Evolutionary conservation across 352 stramenopile species (phyloP).

Genomic region (Labyrinthula sp.): DNA sequence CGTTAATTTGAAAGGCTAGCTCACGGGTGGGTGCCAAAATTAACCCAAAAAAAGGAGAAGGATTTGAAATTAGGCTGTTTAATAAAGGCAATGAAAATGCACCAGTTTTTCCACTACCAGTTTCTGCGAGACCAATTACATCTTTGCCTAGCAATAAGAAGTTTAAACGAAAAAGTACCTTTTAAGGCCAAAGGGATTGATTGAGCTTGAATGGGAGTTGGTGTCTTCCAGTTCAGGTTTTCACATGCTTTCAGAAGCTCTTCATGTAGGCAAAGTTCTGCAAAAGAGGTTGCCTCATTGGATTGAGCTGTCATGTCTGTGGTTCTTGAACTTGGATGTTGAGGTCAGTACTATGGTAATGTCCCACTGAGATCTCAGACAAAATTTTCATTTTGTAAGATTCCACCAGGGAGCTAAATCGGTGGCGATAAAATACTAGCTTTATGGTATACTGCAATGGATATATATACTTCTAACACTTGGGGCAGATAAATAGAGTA

Average conservation of each 20-base stretch:
- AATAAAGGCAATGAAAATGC: slow-evolving; percentile 79
- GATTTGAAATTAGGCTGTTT: slow-evolving; percentile 63
- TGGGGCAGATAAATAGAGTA: too few species aligned
- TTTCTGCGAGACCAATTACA: slow-evolving; percentile 87
- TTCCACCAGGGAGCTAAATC: too few species aligned
- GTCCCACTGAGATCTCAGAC: too few species aligned
- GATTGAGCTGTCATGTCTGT: too few species aligned
- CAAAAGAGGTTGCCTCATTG: too few species aligned
- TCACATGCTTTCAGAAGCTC: slow-evolving; percentile 67
- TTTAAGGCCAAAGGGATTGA: slow-evolving; percentile 72
- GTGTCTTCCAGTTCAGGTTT: slow-evolving; percentile 67
- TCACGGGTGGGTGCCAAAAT: slow-evolving; percentile 76
- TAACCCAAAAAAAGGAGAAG: slow-evolving; percentile 55
- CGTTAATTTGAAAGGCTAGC: slow-evolving; percentile 80
- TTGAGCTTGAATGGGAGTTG: slow-evolving; percentile 80
- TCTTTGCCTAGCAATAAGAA: slow-evolving; percentile 72
- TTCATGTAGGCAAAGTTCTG: slow-evolving; percentile 48
- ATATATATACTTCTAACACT: too few species aligned
- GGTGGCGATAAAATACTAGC: too few species aligned
- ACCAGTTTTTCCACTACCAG: slow-evolving; percentile 74
- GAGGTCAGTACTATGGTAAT: too few species aligned
- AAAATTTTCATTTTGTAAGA: too few species aligned
- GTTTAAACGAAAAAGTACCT: too few species aligned
- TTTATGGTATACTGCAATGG: too few species aligned
- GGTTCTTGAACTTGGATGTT: too few species aligned